A percentile compares a stretch with the other conserved stretches of the same genome.
Evolutionary conservation across 805 yeast genomes (phyloP).

Genomic region (Yamadazyma tumulicola): DNA sequence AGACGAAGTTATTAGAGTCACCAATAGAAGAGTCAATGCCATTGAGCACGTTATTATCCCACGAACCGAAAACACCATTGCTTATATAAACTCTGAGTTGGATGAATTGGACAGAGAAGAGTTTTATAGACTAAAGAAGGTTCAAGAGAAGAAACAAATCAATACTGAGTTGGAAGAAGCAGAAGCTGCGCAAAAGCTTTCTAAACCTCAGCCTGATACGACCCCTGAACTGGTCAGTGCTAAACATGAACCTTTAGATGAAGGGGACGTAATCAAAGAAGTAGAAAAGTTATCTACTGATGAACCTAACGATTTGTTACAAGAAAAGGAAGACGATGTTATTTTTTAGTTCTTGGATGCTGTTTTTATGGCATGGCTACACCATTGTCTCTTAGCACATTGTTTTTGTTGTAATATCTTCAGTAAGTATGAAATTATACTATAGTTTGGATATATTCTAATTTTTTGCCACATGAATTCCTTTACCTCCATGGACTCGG

Average conservation of each 20-base stretch:
- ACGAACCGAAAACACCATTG: slow-evolving; percentile 92
- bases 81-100: slow-evolving; percentile 87
- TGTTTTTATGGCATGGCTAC: not conserved
- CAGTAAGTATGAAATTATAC: too few species aligned
- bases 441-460: too few species aligned
- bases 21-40: slow-evolving; percentile 97
- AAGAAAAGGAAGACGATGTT: slow-evolving; percentile 46
- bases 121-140: slow-evolving; percentile 93
- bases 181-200: slow-evolving; percentile 4
- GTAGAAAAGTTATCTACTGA: slow-evolving; percentile 21
- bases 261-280: slow-evolving; percentile 25
- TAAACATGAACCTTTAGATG: slow-evolving; percentile 8
- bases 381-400: too few species aligned
- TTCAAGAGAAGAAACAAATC: slow-evolving; percentile 88
- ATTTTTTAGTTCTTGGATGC: slow-evolving; percentile 23
- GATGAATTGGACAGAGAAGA: slow-evolving; percentile 99
- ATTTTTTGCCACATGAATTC: too few species aligned
- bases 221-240: not conserved
- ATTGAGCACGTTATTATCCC: slow-evolving; percentile 98
- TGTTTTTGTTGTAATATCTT: too few species aligned
- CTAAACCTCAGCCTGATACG: slow-evolving; percentile 16
- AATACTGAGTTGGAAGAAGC: slow-evolving; percentile 59
- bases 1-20: slow-evolving; percentile 96
- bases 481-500: too few species aligned
- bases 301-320: slow-evolving; percentile 9